These are phyloP conservation scores for Solanum sitiens DNA, from an alignment of 257 asterid genomes.

Conservation along the genomic window DNA sequence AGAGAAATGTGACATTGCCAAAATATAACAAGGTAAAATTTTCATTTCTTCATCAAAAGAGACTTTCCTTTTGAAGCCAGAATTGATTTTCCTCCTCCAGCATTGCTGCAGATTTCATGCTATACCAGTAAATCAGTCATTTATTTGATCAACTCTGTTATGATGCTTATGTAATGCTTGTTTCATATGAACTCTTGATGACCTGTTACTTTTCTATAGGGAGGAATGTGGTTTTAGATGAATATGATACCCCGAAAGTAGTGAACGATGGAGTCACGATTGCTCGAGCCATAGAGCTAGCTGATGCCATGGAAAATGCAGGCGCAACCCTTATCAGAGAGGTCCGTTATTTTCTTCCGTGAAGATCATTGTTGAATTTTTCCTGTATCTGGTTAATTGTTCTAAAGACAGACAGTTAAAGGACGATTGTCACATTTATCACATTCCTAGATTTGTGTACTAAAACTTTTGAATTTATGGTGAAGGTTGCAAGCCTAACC, in stretches of 20 bases:
- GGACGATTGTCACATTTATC: neutral
- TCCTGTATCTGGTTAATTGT: neutral
- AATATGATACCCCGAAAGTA: constrained; percentile 80
- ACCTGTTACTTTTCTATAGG: constrained; percentile 26
- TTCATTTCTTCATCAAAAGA: neutral
- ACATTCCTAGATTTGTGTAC: constrained; percentile 11
- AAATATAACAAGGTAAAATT: neutral
- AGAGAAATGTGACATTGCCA: neutral
- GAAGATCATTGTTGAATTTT: neutral
- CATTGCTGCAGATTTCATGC: neutral
- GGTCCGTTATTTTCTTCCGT: constrained; percentile 29
- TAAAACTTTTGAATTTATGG: constrained; percentile 22
- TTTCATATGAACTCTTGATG: neutral
- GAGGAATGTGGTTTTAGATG: constrained; percentile 91
- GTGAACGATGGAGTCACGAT: constrained; percentile 89
- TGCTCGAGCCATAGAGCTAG: constrained; percentile 85
- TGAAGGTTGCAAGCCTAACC: constrained; percentile 96
- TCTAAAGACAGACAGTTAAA: neutral
- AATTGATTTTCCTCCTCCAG: neutral
- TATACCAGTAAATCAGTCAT: neutral
- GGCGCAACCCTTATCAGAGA: constrained; percentile 95
- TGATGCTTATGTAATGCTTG: neutral
- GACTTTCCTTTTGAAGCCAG: neutral
- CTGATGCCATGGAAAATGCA: constrained; percentile 94
- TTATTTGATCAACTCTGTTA: neutral